Evolutionary conservation across 2,329 filamentous ascomycete species (phyloP).

Genomic region (Penicillium sp.): DNA sequence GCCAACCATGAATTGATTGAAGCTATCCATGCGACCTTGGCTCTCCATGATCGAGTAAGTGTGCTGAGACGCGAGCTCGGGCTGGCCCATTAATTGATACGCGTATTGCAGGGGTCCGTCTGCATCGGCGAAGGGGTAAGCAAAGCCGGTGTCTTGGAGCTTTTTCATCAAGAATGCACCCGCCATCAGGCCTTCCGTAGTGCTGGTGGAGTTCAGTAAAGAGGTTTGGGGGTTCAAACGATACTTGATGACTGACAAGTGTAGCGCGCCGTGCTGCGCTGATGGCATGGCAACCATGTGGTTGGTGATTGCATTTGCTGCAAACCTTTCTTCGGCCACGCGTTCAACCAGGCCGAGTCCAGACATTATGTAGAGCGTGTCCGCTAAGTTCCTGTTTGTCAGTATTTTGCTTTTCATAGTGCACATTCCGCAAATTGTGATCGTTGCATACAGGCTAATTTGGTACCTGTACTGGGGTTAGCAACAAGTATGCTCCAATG

Average conservation of each 20-base stretch:
- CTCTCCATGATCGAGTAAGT: constrained; percentile 40
- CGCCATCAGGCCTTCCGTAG: constrained; percentile 38
- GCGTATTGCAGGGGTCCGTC: constrained; percentile 39
- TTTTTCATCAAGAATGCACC: constrained; percentile 40
- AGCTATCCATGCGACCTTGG: constrained; percentile 41
- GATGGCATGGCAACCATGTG: constrained; percentile 39
- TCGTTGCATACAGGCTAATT: constrained; percentile 13
- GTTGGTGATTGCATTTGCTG: constrained; percentile 35
- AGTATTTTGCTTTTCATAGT: background rate
- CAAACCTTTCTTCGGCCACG: constrained; percentile 32
- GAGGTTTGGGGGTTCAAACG: background rate
- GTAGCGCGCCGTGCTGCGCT: constrained; percentile 38
- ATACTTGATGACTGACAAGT: constrained; percentile 31
- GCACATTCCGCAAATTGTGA: too few relatives aligned
- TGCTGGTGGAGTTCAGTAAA: constrained; percentile 13
- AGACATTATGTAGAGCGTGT: constrained; percentile 39
- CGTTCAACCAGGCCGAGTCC: constrained; percentile 38
- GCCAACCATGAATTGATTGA: constrained; percentile 43
- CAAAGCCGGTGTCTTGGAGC: constrained; percentile 34
- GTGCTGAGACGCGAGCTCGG: constrained; percentile 31
- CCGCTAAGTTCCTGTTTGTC: constrained; percentile 26
- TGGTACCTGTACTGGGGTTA: constrained; percentile 8
- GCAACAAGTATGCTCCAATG: background rate
- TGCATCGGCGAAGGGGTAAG: constrained; percentile 37
- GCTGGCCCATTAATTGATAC: constrained; percentile 33